Evolutionary conservation across 345 rosid genomes (phyloP).

Genomic region (Trapa bicornis): DNA sequence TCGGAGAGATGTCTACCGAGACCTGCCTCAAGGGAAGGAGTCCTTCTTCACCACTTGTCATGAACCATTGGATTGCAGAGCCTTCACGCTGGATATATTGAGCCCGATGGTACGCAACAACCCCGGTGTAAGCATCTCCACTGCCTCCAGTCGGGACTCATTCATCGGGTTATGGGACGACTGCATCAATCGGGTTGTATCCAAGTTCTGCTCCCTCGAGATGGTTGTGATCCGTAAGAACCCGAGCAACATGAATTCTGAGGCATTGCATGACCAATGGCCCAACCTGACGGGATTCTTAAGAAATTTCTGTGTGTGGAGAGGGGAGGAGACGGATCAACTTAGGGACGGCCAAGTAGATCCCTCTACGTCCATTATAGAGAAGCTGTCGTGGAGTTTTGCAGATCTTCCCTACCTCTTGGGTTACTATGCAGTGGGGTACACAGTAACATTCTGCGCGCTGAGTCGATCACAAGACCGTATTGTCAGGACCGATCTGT

Average conservation of each 20-base stretch:
- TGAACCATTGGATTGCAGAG: conserved; percentile 59
- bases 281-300: conserved; percentile 78
- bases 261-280: conserved; percentile 67
- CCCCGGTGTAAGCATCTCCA: conserved; percentile 29
- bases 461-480: conserved; percentile 57
- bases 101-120: conserved; percentile 47
- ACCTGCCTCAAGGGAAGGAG: conserved; percentile 78
- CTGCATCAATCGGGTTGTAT: conserved; percentile 61
- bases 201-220: conserved; percentile 60
- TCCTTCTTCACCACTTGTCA: conserved; percentile 51
- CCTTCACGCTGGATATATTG: conserved; percentile 46
- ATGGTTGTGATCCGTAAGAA: conserved; percentile 49
- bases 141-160: conserved; percentile 64
- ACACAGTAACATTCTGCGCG: conserved; percentile 63
- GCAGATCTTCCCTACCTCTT: conserved; percentile 72
- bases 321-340: conserved; percentile 78
- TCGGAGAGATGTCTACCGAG: conserved; percentile 64
- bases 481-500: conserved; percentile 56
- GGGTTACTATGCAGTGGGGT: conserved; percentile 78
- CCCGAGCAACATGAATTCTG: conserved; percentile 14
- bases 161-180: conserved; percentile 80
- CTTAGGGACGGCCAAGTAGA: conserved; percentile 46
- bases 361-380: conserved; percentile 52
- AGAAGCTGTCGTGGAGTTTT: conserved; percentile 81
- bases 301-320: conserved; percentile 70